A percentile compares a stretch with the other conserved stretches of the same genome.
Conservation (phyloP, 768 basidiomycete genomes). For the Suillus americanus region DNA sequence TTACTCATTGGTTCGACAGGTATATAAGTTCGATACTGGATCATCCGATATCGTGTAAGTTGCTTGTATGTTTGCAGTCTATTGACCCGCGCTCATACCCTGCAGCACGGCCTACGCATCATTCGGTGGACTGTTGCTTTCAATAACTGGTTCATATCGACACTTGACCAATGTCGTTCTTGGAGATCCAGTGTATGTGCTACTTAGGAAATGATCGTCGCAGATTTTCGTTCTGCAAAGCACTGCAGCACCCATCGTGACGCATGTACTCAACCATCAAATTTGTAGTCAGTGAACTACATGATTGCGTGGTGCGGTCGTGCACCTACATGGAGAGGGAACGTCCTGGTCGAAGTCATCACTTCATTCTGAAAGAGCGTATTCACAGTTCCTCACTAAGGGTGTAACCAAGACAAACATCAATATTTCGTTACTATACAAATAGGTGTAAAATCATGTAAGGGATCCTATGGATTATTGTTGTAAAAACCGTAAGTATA, state of each 20-base stretch:
- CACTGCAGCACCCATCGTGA: neutral
- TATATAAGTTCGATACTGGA: neutral
- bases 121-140: constrained; percentile 94
- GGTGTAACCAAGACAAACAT: neutral
- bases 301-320: neutral
- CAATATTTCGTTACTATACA: neutral
- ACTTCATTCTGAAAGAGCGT: neutral
- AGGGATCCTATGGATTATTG: neutral
- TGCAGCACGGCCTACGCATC: constrained; percentile 91
- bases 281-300: neutral
- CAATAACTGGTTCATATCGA: constrained; percentile 87
- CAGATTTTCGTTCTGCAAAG: neutral
- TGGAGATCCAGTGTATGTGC: constrained; percentile 88
- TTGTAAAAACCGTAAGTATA: neutral
- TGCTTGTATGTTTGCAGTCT: constrained; percentile 1
- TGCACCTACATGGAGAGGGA: neutral
- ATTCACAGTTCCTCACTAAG: neutral
- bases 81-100: constrained; percentile 5
- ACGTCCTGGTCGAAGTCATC: neutral
- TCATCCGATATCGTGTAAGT: constrained; percentile 64
- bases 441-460: neutral
- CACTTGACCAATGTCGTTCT: constrained; percentile 91
- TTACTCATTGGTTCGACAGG: constrained; percentile 6
- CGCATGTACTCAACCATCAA: neutral
- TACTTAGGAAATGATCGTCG: constrained; percentile 68